These are phyloP conservation scores for Carex kokanica DNA, from an alignment of 176 grass and related monocot genomes.

Conservation along the genomic window DNA sequence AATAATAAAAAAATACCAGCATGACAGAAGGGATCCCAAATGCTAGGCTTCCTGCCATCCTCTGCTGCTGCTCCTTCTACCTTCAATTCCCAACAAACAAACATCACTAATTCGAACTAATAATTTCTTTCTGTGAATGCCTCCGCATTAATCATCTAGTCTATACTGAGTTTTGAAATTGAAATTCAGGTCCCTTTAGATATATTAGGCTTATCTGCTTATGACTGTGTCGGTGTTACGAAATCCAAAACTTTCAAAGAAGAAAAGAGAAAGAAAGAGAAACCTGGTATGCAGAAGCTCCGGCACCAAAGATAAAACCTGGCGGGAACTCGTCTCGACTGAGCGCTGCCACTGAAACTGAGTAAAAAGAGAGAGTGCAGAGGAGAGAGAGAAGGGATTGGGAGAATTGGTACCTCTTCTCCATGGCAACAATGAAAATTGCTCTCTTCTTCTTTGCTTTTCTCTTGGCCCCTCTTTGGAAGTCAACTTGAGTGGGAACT, in stretches of 20 bases:
- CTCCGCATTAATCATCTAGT: background rate
- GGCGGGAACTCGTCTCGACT: conserved; percentile 44
- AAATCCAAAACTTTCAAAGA: no score
- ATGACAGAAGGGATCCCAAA: conserved; percentile 66
- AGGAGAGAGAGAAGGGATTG: background rate
- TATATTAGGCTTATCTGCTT: no score
- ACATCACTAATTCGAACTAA: background rate
- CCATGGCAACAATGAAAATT: background rate
- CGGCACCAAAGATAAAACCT: conserved; percentile 61
- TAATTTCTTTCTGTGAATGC: background rate
- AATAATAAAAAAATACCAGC: conserved; percentile 22
- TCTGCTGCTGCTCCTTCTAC: conserved; percentile 56
- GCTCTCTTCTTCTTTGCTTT: background rate
- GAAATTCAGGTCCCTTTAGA: no score
- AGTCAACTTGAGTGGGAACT: background rate
- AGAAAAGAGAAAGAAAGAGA: no score
- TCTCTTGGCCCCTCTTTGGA: background rate
- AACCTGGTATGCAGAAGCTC: conserved; percentile 71
- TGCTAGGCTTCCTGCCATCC: conserved; percentile 68
- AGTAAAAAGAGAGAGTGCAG: background rate
- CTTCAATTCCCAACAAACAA: conserved; percentile 21
- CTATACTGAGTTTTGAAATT: background rate
- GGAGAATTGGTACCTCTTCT: background rate
- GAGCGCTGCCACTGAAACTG: conserved; percentile 22
- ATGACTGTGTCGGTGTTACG: no score